Conservation (phyloP, 179 eudicot genomes). For the Sideroxylon spinosum region DNA sequence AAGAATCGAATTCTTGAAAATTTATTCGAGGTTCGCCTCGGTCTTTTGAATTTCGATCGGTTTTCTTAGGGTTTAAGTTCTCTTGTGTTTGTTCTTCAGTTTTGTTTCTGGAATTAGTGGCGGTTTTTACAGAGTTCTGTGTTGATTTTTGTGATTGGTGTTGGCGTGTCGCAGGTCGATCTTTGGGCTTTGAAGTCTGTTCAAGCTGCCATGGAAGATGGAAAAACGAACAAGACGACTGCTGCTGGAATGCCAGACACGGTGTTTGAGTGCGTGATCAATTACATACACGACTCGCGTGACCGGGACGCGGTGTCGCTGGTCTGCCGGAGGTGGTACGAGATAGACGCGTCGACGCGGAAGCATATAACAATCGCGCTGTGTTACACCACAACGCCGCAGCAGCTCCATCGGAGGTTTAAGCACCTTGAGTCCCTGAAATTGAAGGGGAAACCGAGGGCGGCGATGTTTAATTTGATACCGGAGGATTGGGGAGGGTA, state of each 20-base stretch:
- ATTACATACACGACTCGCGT: conserved; percentile 54
- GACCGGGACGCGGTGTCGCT: conserved; percentile 66
- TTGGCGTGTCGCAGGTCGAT: neutral
- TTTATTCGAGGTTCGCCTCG: neutral
- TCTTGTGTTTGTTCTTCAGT: neutral
- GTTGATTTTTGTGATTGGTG: neutral
- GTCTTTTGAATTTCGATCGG: neutral
- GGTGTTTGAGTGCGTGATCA: conserved; percentile 56
- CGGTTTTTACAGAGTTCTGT: neutral
- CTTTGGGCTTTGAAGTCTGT: neutral
- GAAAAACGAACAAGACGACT: conserved; percentile 2
- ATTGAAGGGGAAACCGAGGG: conserved; percentile 89
- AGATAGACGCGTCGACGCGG: conserved; percentile 67
- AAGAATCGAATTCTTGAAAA: neutral
- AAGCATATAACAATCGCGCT: conserved; percentile 71
- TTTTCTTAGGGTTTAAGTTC: neutral
- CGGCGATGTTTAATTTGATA: conserved; percentile 87
- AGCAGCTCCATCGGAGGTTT: conserved; percentile 47
- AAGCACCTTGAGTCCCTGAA: conserved; percentile 62
- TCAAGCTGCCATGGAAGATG: conserved; percentile 27
- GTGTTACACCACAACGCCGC: conserved; percentile 75
- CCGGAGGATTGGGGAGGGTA: conserved; percentile 99
- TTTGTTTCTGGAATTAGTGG: neutral
- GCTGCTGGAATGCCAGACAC: conserved; percentile 44
- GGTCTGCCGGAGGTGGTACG: conserved; percentile 66